Base-by-base conservation (phyloP, 192 early-diverging fungal species). In the Bifiguratus adelaidae region DNA sequence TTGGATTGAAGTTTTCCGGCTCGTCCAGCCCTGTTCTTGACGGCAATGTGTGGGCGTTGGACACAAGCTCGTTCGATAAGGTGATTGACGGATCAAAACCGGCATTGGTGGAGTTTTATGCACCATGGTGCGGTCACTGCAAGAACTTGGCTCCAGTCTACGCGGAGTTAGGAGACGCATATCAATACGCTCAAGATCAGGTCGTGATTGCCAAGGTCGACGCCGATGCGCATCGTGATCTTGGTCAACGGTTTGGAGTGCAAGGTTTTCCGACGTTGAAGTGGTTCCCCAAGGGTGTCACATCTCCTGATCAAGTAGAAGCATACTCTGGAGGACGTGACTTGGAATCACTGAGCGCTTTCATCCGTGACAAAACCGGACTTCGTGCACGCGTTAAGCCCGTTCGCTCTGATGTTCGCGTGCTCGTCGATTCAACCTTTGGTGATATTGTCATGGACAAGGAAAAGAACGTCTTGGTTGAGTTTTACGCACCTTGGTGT, bases 401-500 rank as follows among this genome's bases (percentile, higher is more conserved):
- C 56, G 45, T 70, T 11, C 55, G 77, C 15, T 70, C 86, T 5
- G 55, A 68, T 24, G 90, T 96, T 6, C 58, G 49, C 25, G 76
- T 73, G 20, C 76, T 99, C 30, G 77, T 80, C 44, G 70, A 74
- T 45, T 65, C 63, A 24, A 77, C 71, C 38, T 99, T 99, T 68
- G 80, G 92, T 43, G 55, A 70, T 19, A 70, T 83, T 32, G 89
- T 83, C 12, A 53, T 86, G 30, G 75, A 85, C 47, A 62, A 80
- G 30, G 54, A 69, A 50, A 86, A 82, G 53, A 82, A 77, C 61
- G 81, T 81, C 7, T 61, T 99, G 51, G 93, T 95, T 25, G 86
- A 91, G 63, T 96, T 95, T 63, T 93, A 83, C 66, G 93, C 92
- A 15, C 82, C 83, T 16, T 94, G 88, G 86, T 93, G 86, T 58